A percentile compares a stretch with the other conserved stretches of the same genome.
Conservation (phyloP, 768 basidiomycete species). For the Leccinellum rugosiceps region DNA sequence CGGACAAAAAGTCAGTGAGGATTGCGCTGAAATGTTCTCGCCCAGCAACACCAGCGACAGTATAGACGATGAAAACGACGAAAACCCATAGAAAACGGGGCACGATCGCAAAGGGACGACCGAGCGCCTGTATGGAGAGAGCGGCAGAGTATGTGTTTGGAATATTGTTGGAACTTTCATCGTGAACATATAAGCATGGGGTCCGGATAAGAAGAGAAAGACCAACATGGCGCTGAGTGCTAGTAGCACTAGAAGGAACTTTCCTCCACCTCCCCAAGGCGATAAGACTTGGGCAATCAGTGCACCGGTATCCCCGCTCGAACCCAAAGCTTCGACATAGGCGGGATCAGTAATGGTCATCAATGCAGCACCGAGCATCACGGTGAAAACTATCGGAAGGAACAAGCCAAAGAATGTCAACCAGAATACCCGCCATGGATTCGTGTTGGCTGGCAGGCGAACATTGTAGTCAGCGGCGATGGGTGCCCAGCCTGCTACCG, state of each 20-base stretch:
- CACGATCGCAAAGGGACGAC: slow-evolving; percentile 40
- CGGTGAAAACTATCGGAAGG: slow-evolving; percentile 43
- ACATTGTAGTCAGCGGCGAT: slow-evolving; percentile 56
- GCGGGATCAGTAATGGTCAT: slow-evolving; percentile 40
- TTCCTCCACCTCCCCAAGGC: slow-evolving; percentile 42
- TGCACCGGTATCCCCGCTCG: slow-evolving; percentile 40
- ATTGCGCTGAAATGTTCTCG: slow-evolving; percentile 44
- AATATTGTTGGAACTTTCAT: slow-evolving; percentile 38
- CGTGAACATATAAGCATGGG: background rate
- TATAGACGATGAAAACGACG: slow-evolving; percentile 37
- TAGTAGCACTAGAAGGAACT: slow-evolving; percentile 41
- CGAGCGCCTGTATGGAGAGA: slow-evolving; percentile 44
- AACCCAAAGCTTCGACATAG: slow-evolving; percentile 39
- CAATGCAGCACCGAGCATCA: slow-evolving; percentile 36
- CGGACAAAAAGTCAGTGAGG: slow-evolving; percentile 40
- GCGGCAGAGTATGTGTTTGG: slow-evolving; percentile 47
- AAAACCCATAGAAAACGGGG: slow-evolving; percentile 48
- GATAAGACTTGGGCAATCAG: slow-evolving; percentile 42
- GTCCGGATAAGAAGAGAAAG: background rate
- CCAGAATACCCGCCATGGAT: slow-evolving; percentile 41
- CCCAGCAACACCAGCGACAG: slow-evolving; percentile 39
- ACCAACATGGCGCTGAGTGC: slow-evolving; percentile 42
- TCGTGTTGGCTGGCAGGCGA: slow-evolving; percentile 43
- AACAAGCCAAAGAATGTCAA: slow-evolving; percentile 50
- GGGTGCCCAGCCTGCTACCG: slow-evolving; percentile 47